Evolutionary conservation across 1,284 basidiomycete species (phyloP), one percentile per base, ranked within the genome.

Genomic region (Erythrobasidium hasegawianum): DNA sequence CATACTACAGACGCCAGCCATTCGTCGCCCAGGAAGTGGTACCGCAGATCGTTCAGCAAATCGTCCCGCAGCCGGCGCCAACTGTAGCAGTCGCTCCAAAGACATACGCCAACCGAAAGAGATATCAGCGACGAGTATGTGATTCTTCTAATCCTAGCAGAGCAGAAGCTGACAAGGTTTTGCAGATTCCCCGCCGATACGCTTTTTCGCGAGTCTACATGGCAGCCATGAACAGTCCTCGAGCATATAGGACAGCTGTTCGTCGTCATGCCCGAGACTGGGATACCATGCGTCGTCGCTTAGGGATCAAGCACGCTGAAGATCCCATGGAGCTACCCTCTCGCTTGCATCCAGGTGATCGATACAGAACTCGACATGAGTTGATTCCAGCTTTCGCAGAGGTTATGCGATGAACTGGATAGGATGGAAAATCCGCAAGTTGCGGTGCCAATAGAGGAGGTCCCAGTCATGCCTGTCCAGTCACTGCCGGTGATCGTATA

Each of bases 231-330:
- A n/a, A 24, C 43, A 16, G 5, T 24, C 43, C 43, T n/a, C 22
- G 22, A n/a, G 43, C 43, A n/a, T 47, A 47, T 16, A 5, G 43
- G 4, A 47, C 43, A n/a, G 43, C 43, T n/a, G 43, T 47, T 8
- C n/a, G n/a, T 24, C 43, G 43, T 8, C 43, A 47, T 14, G 16
- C 43, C 4, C 43, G 43, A n/a, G 43, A 47, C 43, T 47, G 43
- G 43, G 43, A 47, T 47, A 16, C 43, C 5, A n/a, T 47, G 22
- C 43, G 43, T 24, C 43, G 43, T 24, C 16, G 14, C 4, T 14
- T 47, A n/a, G 43, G 43, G 7, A 47, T 47, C 43, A 47, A 47
- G 43, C 43, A 47, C 43, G 16, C n/a, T 24, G 43, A 47, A 24
- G 43, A 47, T 24, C 43, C 43, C 7, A 47, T 47, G 43, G 43